phyloP scores from a whole-genome alignment of 371 early-diverging fungal genomes.

The Funneliformis caledonium region DNA sequence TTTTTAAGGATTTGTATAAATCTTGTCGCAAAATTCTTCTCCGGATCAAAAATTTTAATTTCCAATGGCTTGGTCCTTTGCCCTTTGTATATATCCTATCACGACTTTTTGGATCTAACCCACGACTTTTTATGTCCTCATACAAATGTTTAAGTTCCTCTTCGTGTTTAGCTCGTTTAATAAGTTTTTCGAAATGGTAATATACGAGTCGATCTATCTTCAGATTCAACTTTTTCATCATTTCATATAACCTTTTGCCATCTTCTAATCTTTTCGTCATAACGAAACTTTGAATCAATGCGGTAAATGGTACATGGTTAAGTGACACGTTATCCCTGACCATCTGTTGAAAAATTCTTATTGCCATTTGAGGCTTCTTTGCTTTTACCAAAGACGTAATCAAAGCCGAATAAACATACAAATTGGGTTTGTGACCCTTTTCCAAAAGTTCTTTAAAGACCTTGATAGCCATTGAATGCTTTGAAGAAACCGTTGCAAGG shows the following conservation, averaged over 20 bases:
- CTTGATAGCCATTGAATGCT: neutral
- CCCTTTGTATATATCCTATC: constrained; percentile 1
- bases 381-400: constrained; percentile 8
- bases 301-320: constrained; percentile 1
- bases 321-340: neutral
- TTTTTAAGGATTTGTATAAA: neutral
- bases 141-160: neutral
- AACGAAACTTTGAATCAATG: constrained; percentile 21
- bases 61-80: constrained; percentile 22
- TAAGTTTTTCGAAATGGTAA: constrained; percentile 20
- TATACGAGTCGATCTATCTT: constrained; percentile 10
- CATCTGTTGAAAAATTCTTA: neutral
- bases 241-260: constrained; percentile 18
- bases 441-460: neutral
- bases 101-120: neutral
- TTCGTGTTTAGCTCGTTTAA: neutral
- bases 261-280: neutral
- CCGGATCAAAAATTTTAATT: neutral
- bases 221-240: constrained; percentile 14
- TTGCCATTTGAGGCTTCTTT: neutral
- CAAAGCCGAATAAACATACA: constrained; percentile 16
- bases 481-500: neutral
- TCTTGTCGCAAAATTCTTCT: constrained; percentile 15
- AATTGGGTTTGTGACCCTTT: neutral
- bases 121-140: neutral